Conservation (phyloP, 176 grass and related monocot species). For the Urochloa ruziziensis region DNA sequence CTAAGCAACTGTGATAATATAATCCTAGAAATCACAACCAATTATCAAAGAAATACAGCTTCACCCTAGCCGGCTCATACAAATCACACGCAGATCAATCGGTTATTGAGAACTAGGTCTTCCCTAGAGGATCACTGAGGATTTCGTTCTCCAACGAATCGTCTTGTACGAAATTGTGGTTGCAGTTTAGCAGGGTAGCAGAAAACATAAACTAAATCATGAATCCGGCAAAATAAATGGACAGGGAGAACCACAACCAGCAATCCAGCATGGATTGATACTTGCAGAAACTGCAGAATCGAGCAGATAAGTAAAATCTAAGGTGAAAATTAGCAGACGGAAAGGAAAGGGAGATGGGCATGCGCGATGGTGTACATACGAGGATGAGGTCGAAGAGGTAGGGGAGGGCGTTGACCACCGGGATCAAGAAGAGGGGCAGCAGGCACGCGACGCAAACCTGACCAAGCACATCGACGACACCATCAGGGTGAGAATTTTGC, state of each 20-base stretch:
- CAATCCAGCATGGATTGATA: too few relatives aligned
- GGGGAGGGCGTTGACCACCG: constrained; percentile 95
- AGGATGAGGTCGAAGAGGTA: constrained; percentile 80
- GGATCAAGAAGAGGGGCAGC: constrained; percentile 90
- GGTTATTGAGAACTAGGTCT: not conserved
- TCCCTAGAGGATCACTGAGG: not conserved
- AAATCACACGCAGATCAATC: not conserved
- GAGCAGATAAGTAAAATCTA: too few relatives aligned
- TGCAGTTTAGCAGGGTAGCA: not conserved
- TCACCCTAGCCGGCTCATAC: not conserved
- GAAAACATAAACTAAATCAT: not conserved
- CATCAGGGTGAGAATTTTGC: not conserved
- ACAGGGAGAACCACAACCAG: not conserved
- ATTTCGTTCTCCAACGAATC: not conserved
- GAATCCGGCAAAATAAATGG: not conserved
- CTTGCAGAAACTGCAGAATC: too few relatives aligned
- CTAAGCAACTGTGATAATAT: not conserved
- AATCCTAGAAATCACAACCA: not conserved
- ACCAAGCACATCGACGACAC: not conserved
- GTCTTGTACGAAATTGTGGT: not conserved
- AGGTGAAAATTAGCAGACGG: too few relatives aligned
- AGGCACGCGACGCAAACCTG: constrained; percentile 89
- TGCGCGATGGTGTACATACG: constrained; percentile 42
- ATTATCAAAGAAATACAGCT: not conserved
- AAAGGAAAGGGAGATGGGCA: too few relatives aligned